Evolutionary conservation across 2,329 filamentous ascomycete genomes (phyloP), one percentile per base, ranked within the genome.

Genomic region (Sporothrix humicola): DNA sequence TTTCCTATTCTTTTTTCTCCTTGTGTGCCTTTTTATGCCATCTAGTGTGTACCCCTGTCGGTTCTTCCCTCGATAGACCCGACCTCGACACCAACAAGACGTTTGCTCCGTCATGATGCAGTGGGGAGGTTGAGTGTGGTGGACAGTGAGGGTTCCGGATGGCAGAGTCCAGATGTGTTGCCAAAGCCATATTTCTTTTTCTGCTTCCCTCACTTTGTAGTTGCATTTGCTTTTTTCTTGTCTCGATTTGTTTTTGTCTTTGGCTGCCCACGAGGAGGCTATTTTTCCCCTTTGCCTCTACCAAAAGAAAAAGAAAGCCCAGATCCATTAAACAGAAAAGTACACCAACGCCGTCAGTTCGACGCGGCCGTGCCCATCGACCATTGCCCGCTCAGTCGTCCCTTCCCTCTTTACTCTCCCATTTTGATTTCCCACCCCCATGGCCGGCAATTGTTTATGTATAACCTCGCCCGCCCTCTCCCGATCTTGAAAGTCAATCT

Each of bases 391-490:
- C 31, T 6, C 59, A 6, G 31, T 37, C 42, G 42, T 48, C 61
- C 44, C n/a, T 48, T 44, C 61, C 10, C 46, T 66, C 20, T 66
- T 48, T 50, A 7, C 6, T 56, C 26, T 56, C 23, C 23, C 26
- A 20, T 17, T 20, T 37, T 15, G 10, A 15, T 23, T 68, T 52
- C 23, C 48, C 42, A 15, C 12, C 12, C 23, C 48, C 65, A 68
- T 23, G 13, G 9, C n/a, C 37, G 13, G 68, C 17, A 44, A 46
- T 48, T 70, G 52, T 58, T 70, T 70, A 70, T 70, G 68, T 70
- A 70, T 8, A 37, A 26, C 52, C 5, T 3, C 23, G 26, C 52
- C 42, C 31, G 10, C 52, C 52, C 52, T 9, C 68, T n/a, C 37
- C 20, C 2, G 12, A 37, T n/a, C 2, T 58, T 26, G n/a, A 31